Base-by-base conservation (phyloP, 169 alveolate species). In the Plasmodium falciparum region DNA sequence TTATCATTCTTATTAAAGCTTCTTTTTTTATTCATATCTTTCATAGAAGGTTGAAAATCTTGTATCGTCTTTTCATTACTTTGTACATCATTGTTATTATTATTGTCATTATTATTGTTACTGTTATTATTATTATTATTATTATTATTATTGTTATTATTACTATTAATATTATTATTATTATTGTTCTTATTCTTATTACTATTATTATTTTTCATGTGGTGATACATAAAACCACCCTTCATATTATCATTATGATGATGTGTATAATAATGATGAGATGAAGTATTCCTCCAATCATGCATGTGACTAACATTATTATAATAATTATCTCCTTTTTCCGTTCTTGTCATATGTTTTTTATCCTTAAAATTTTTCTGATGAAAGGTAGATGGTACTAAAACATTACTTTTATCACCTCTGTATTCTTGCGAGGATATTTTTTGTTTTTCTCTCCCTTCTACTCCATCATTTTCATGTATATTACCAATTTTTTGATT, bases 11-110 rank as follows among this genome's bases (percentile, higher is more conserved):
- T 80, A 26, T 67, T 71, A 67, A 52, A 80, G 29, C 6, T 69
- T 15, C 72, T 58, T 39, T 67, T 80, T 62, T 80, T 80, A 67
- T 15, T 80, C 15, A 61, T 47, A 67, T 80, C 90, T 47, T 80
- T 80, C 45, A 24, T 43, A 5, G 39, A 52, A n/a, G 89, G 15
- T 22, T 76, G 63, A 69, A 49, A 49, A n/a, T 59, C 88, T 3
- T 6, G 33, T 3, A 13, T 33, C 0, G 54, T 58, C 11, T 59
- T 65, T 26, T 74, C 26, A n/a, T 74, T 15, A 24, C 54, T 74
- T 12, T 3, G 20, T 13, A 26, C 4, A 7, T 66, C 74, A 12
- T 70, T 69, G 26, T 45, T 70, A 70, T 17, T 49, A 67, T 67
- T 67, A 67, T 24, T 67, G 1, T 33, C 6, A 6, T 33, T 33